phyloP scores from a whole-genome alignment of 1,284 basidiomycete genomes.

The Apiotrichum gracile region DNA sequence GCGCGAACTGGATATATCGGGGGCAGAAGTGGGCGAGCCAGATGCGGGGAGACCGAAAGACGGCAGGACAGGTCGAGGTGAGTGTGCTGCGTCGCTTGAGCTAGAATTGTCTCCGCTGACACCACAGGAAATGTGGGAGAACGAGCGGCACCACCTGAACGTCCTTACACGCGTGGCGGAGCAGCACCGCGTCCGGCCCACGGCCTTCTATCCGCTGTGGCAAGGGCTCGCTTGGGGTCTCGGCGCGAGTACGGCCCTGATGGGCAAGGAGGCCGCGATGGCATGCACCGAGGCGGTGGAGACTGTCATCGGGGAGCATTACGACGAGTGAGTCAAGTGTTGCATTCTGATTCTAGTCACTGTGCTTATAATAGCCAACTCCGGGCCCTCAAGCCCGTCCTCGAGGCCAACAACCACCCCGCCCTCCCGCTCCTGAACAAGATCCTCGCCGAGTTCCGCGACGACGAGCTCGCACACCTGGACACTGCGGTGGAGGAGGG shows the following conservation, averaged over 20 bases:
- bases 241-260: constrained; percentile 74
- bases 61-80: constrained; percentile 71
- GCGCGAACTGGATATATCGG: constrained; percentile 86
- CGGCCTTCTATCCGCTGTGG: constrained; percentile 73
- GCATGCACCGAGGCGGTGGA: constrained; percentile 97
- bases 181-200: constrained; percentile 81
- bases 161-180: constrained; percentile 77
- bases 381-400: constrained; percentile 28
- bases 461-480: constrained; percentile 91
- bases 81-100: constrained; percentile 33
- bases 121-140: constrained; percentile 86
- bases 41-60: constrained; percentile 57
- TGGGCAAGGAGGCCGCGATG: constrained; percentile 93
- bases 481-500: constrained; percentile 86
- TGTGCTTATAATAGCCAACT: constrained; percentile 32
- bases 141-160: constrained; percentile 83
- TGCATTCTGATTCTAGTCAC: neutral
- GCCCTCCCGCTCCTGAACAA: constrained; percentile 70
- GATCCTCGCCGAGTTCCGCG: constrained; percentile 78
- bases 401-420: constrained; percentile 52
- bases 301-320: constrained; percentile 95
- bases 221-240: constrained; percentile 78
- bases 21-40: constrained; percentile 65
- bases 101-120: neutral
- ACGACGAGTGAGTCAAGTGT: constrained; percentile 72